Conservation (phyloP, 768 basidiomycete genomes). For the Russula lepida region DNA sequence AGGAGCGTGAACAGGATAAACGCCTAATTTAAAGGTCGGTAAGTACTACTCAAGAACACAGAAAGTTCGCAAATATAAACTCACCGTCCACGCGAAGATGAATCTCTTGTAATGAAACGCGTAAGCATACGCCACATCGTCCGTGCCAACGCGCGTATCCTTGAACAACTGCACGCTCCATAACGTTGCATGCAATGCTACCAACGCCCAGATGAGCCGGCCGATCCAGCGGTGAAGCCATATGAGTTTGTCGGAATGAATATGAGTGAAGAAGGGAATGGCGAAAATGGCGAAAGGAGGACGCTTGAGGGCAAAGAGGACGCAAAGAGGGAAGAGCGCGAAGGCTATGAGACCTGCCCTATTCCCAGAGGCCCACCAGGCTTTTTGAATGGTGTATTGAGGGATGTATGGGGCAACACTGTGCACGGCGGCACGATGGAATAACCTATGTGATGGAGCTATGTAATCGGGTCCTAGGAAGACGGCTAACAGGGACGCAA, state of each 20-base stretch:
- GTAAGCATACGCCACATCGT: constrained; percentile 38
- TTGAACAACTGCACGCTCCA: constrained; percentile 61
- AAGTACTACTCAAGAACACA: background rate
- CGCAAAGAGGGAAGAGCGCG: constrained; percentile 59
- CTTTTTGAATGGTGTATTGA: constrained; percentile 54
- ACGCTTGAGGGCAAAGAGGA: constrained; percentile 62
- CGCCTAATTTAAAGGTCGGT: constrained; percentile 33
- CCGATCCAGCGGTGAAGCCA: constrained; percentile 67
- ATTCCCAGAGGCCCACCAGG: constrained; percentile 64
- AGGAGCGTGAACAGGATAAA: constrained; percentile 48
- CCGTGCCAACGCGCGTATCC: constrained; percentile 39
- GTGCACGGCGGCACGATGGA: constrained; percentile 27
- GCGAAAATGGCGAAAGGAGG: constrained; percentile 68
- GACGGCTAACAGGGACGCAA: constrained; percentile 37
- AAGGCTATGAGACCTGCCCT: constrained; percentile 65
- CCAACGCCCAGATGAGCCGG: constrained; percentile 58
- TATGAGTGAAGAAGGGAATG: constrained; percentile 47
- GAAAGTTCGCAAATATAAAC: constrained; percentile 20
- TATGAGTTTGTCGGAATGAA: constrained; percentile 71
- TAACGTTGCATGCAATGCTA: constrained; percentile 48
- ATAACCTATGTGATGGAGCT: constrained; percentile 36
- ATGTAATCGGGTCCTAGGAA: constrained; percentile 67
- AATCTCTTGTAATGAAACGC: constrained; percentile 56
- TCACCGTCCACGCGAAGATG: constrained; percentile 50
- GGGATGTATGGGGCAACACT: constrained; percentile 36